Conservation (phyloP, 352 stramenopile species). For the Blastocystis sp. region DNA sequence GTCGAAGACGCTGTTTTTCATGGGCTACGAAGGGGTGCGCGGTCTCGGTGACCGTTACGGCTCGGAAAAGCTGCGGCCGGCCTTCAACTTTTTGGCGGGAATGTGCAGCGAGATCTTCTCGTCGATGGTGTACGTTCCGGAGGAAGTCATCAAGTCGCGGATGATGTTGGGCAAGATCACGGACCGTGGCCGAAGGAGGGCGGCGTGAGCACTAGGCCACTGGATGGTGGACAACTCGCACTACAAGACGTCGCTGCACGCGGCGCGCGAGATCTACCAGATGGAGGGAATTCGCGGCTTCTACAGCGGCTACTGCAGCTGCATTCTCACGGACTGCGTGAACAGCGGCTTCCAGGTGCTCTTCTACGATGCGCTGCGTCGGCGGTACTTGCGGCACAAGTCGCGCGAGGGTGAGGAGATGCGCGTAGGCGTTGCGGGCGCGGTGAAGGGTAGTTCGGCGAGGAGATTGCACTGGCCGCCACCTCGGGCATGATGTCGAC, state of each 20-base stretch:
- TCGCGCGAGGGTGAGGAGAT: background rate
- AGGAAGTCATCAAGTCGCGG: constrained; percentile 46
- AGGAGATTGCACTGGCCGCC: constrained; percentile 19
- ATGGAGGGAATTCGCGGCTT: constrained; percentile 48
- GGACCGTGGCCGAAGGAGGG: background rate
- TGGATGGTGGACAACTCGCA: constrained; percentile 50
- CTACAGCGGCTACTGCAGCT: constrained; percentile 44
- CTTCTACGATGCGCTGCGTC: constrained; percentile 20
- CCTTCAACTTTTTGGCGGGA: constrained; percentile 32
- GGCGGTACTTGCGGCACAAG: background rate
- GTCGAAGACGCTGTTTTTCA: constrained; percentile 48
- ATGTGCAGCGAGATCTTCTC: constrained; percentile 54
- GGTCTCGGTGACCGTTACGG: constrained; percentile 10
- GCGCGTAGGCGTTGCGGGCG: background rate
- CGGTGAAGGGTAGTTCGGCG: background rate
- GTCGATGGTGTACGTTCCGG: constrained; percentile 42
- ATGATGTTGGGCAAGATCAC: constrained; percentile 43
- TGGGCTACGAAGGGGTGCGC: constrained; percentile 27
- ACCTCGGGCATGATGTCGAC: constrained; percentile 1
- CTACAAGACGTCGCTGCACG: constrained; percentile 49
- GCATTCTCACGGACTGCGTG: constrained; percentile 43
- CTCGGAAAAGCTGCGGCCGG: constrained; percentile 1
- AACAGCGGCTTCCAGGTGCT: constrained; percentile 51
- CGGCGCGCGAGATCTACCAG: constrained; percentile 14
- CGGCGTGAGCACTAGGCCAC: background rate